Base-by-base conservation (phyloP, 2,329 filamentous ascomycete species). In the Trichoderma sp. region DNA sequence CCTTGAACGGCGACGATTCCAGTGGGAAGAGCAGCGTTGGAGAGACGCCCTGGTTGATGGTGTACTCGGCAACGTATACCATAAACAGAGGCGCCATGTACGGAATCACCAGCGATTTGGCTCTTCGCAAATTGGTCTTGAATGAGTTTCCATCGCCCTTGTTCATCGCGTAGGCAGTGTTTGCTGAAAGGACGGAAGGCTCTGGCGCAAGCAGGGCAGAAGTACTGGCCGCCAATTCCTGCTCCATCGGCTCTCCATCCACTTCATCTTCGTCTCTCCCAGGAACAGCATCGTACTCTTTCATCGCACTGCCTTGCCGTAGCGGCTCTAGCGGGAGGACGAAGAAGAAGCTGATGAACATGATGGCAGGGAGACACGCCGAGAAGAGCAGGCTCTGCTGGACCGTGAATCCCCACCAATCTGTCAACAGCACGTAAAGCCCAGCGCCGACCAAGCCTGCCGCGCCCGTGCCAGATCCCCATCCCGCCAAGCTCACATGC, bases 61-160 rank as follows among this genome's bases (percentile, higher is more conserved):
- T 96, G 78, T 99, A 99, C 82, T 99, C 96, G 68, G 94, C 93
- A 43, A 98, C 87, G 78, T 97, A 99, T 34, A 99, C 96, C 18
- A 98, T 82, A 39, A 98, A 85, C 16, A 99, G 85, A 0, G 96
- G 96, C 4, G 97, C 84, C 94, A 99, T 98, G 78, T 90, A 90
- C 0, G 88, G 88, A 55, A 96, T 82, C 76, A 97, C 90, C 1
- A 98, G 83, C 0, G 85, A 83, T 70, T 82, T 85, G 0, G 91
- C 88, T 5, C 92, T 90, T n/a, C 81, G 82, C 39, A 98, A 79
- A 68, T 89, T 87, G n/a, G 78, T 74, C 16, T 72, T 70, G 26
- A 89, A 78, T 0, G 79, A 77, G 18, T 74, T 76, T 16, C 74
- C 71, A 18, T 78, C 78, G 13, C 76, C 43, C 0, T 75, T 74